Evolutionary conservation across 164 flowering plant genomes (phyloP).

Genomic region (Euptelea pleiosperma): DNA sequence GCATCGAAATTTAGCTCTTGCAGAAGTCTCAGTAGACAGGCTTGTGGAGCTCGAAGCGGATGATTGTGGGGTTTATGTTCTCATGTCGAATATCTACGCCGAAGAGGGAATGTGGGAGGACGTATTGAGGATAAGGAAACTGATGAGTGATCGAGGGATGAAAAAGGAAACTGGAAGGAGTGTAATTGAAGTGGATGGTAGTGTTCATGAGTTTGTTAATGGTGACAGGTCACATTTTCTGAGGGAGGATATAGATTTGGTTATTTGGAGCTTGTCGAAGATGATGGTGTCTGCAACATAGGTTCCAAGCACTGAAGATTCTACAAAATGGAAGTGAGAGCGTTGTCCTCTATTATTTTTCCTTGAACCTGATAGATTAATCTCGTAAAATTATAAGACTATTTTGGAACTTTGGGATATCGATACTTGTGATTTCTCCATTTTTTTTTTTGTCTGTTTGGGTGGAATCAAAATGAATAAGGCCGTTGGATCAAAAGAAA

Average conservation of each 20-base stretch:
- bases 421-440: no score
- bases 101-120: slow-evolving; percentile 31
- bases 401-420: no score
- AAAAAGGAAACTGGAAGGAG: slow-evolving; percentile 33
- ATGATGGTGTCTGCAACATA: slow-evolving; percentile 7
- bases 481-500: no score
- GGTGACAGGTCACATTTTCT: slow-evolving; percentile 17
- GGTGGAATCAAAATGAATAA: no score
- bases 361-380: no score
- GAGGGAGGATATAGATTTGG: slow-evolving; percentile 11
- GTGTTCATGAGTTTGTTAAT: slow-evolving; percentile 26
- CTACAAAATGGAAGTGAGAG: no score
- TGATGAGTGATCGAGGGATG: slow-evolving; percentile 24
- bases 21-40: slow-evolving; percentile 22
- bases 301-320: neutral
- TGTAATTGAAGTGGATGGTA: slow-evolving; percentile 29
- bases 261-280: slow-evolving; percentile 24
- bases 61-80: slow-evolving; percentile 35
- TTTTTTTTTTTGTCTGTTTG: no score
- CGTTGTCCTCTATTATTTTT: no score
- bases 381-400: no score
- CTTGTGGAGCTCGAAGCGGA: slow-evolving; percentile 29
- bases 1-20: slow-evolving; percentile 21
- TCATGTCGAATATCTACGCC: slow-evolving; percentile 39
- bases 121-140: slow-evolving; percentile 19